Base-by-base conservation (phyloP, 495 filamentous ascomycete genomes). In the Stereocaulon alpinum region DNA sequence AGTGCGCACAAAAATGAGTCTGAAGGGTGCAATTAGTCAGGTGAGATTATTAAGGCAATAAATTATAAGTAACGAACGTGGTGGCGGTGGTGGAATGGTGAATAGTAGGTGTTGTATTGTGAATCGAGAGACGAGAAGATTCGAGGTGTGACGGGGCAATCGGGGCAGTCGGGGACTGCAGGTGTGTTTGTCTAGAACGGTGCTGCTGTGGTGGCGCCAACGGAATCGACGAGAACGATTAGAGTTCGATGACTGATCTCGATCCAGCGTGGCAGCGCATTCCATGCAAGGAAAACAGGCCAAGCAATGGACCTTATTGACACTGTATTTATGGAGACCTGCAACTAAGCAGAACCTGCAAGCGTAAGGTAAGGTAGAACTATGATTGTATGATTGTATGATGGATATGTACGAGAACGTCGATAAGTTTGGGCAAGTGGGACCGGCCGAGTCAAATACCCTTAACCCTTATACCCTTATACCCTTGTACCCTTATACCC, bases 251-350 rank as follows among this genome's bases (percentile, higher is more conserved):
- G 49, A 52, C n/a, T 52, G 49, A 52, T 52, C 49, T 51, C 34
- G 49, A 22, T 52, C 49, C 49, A 52, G 49, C 29, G 49, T 52
- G 49, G 49, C 49, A 52, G 29, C 49, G 49, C 49, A 52, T 29
- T 32, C 49, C 30, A 52, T 52, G 49, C 49, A 52, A n/a, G 49
- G n/a, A 32, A 18, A 52, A 10, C n/a, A 37, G 49, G 27, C 30
- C 32, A 32, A 52, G 34, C 30, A 29, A 32, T 52, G 34, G 34
- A 20, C 20, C 29, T 20, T 50, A 14, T 15, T 9, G 27, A 15
- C 6, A 11, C 29, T n/a, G n/a, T 17, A 18, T 22, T 34, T 52
- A 52, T 37, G 49, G 49, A 52, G 49, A 37, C 17, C 30, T 30
- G n/a, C 49, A 52, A 17, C 49, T 52, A 52, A 52, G 34, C 30